Evolutionary conservation across 2,329 filamentous ascomycete genomes (phyloP).

Genomic region (Aspergillus cejpii): DNA sequence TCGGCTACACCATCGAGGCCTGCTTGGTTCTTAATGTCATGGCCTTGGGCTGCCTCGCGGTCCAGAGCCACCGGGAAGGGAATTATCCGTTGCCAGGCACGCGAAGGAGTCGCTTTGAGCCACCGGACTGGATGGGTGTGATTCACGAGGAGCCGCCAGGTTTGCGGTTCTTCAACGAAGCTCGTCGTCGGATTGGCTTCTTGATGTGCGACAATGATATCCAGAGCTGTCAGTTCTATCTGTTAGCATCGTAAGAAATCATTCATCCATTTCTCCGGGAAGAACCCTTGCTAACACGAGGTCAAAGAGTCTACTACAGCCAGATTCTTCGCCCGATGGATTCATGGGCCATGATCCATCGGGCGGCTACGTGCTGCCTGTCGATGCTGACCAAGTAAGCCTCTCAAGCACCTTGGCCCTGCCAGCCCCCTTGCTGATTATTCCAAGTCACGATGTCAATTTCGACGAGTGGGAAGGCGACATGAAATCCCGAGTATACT

Average conservation of each 20-base stretch:
- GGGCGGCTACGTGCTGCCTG: constrained; percentile 48
- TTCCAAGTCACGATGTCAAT: constrained; percentile 34
- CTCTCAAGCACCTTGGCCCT: background rate
- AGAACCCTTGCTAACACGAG: constrained; percentile 8
- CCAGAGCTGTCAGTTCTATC: constrained; percentile 48
- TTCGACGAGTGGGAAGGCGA: constrained; percentile 50
- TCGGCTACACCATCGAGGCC: constrained; percentile 48
- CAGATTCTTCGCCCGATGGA: constrained; percentile 50
- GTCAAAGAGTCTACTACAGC: constrained; percentile 43
- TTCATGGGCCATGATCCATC: constrained; percentile 49
- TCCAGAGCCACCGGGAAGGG: constrained; percentile 46
- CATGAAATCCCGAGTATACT: constrained; percentile 52
- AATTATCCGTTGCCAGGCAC: constrained; percentile 42
- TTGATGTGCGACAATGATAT: constrained; percentile 47
- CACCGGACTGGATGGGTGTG: constrained; percentile 35
- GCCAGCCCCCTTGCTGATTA: constrained; percentile 9
- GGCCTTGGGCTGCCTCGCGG: constrained; percentile 47
- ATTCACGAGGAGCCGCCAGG: constrained; percentile 41
- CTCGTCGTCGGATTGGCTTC: constrained; percentile 47
- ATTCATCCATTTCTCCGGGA: background rate
- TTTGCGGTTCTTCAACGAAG: constrained; percentile 50
- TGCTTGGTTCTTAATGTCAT: constrained; percentile 48
- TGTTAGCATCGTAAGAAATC: constrained; percentile 41
- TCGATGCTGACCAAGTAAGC: constrained; percentile 42
- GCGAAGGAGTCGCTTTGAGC: constrained; percentile 29